Evolutionary conservation across 202 grass and related monocot genomes (phyloP), one percentile per base, ranked within the genome.

Genomic region (Panicum hallii): DNA sequence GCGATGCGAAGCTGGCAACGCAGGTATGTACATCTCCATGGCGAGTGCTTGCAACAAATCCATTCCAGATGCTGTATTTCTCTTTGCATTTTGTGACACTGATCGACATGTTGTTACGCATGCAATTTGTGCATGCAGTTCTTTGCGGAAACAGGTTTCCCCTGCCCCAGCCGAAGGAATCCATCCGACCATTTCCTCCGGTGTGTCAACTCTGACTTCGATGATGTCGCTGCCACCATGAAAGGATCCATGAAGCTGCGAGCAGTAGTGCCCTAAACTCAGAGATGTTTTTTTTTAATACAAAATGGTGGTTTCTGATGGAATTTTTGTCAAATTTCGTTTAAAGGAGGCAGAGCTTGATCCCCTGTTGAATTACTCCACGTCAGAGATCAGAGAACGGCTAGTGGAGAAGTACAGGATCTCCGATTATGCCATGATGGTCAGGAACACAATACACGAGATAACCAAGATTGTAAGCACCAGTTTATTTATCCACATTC

Each of bases 121-220:
- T 30, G 58, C 61, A 34, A 62, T 82, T 87, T 6, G 13, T 46
- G 57, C 46, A 38, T 87, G 56, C 69, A 99, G 97, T 99, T 99
- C 77, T 99, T 99, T 79, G 97, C 90, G 6, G 93, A 99, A 74
- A 93, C 87, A 5, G 97, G 97, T 48, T 99, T 99, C 23, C 88
- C 97, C 32, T 99, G 97, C 28, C 93, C 93, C 7, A 94, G 90
- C 79, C 86, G 90, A 81, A 92, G 91, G 79, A 99, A 99, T 55
- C 97, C 97, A 5, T 99, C 97, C 0, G 97, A 99, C 54, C 97
- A 99, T 74, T 99, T 99, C 60, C 93, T 99, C 50, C 83, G 97
- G 66, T 97, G 97, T 57, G 90, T 99, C 72, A 99, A 99, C 44
- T 92, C 97, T 2, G 97, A 99, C 75, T 99, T 99, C 5, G 93